phyloP scores from a whole-genome alignment of 2,329 filamentous ascomycete genomes.

The Fusarium haematococcum region DNA sequence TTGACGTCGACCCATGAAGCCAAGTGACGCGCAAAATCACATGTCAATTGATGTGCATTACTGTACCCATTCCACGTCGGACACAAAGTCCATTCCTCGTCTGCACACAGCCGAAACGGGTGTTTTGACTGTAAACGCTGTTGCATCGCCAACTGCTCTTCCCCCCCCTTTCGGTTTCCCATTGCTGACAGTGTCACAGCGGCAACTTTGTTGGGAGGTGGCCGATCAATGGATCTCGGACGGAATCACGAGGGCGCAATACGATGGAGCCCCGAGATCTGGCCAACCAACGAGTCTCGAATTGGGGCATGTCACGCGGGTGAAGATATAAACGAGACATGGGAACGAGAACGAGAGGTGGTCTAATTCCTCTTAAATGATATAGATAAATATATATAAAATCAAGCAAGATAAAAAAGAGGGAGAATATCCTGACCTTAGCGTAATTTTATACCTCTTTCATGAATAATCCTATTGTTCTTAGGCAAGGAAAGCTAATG shows the following conservation, averaged over 20 bases:
- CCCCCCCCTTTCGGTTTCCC: background rate
- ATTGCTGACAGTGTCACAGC: conserved; percentile 6
- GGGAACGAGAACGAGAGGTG: background rate
- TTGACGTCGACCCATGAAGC: background rate
- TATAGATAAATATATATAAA: background rate
- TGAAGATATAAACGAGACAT: background rate
- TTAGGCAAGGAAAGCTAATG: background rate
- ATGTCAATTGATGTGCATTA: conserved; percentile 29
- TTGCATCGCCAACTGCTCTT: background rate
- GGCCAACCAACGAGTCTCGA: conserved; percentile 32
- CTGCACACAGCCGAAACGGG: background rate
- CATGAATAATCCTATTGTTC: background rate
- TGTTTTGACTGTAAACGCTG: background rate
- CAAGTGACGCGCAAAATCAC: conserved; percentile 29
- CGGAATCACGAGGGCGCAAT: conserved; percentile 31
- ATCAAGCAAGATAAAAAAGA: too few species aligned
- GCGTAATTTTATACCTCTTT: background rate
- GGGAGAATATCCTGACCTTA: too few species aligned
- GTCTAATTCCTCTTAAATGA: background rate
- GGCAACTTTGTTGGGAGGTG: conserved; percentile 2
- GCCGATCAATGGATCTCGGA: conserved; percentile 11
- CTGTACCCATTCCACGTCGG: conserved; percentile 9
- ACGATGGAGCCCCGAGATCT: conserved; percentile 27
- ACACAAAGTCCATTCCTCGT: conserved; percentile 21
- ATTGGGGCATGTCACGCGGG: conserved; percentile 4